phyloP scores from a whole-genome alignment of 2,329 filamentous ascomycete genomes.

The Coccinonectria pachysandricola region DNA sequence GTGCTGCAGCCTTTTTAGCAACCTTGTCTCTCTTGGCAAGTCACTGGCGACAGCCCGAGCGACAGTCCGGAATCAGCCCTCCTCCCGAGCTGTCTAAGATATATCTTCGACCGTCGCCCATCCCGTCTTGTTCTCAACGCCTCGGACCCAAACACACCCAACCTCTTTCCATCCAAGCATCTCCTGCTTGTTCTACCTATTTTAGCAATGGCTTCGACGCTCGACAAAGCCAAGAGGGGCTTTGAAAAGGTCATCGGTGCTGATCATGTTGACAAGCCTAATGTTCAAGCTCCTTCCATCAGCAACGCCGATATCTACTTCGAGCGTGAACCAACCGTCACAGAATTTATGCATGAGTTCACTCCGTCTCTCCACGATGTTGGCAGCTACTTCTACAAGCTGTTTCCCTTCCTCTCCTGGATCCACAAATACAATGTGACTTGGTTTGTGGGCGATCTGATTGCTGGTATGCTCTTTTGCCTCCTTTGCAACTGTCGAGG shows the following conservation, averaged over 20 bases:
- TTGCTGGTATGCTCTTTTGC: slow-evolving; percentile 27
- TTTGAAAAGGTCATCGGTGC: slow-evolving; percentile 24
- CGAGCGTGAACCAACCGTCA: slow-evolving; percentile 32
- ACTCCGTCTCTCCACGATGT: slow-evolving; percentile 23
- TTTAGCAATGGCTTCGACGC: slow-evolving; percentile 11
- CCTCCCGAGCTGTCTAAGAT: too few relatives aligned
- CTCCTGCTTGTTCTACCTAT: too few relatives aligned
- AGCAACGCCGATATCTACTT: slow-evolving; percentile 28
- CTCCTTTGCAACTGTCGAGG: background rate
- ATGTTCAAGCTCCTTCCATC: slow-evolving; percentile 25
- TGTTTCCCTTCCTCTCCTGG: slow-evolving; percentile 41
- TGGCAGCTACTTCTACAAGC: slow-evolving; percentile 25
- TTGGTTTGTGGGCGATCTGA: slow-evolving; percentile 37
- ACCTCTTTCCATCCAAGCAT: slow-evolving; percentile 9
- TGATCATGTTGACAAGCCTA: slow-evolving; percentile 20
- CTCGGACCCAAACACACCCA: background rate
- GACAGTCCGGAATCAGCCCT: slow-evolving; percentile 17
- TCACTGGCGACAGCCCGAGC: slow-evolving; percentile 18
- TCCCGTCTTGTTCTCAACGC: slow-evolving; percentile 1
- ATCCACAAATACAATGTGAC: slow-evolving; percentile 38
- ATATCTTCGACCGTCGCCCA: slow-evolving; percentile 6
- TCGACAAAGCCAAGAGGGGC: slow-evolving; percentile 19
- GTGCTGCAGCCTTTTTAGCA: slow-evolving; percentile 7
- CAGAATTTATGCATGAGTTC: slow-evolving; percentile 30
- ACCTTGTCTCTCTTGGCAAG: slow-evolving; percentile 15